Conservation (phyloP, 192 early-diverging fungal genomes). For the Geosiphon pyriformis region DNA sequence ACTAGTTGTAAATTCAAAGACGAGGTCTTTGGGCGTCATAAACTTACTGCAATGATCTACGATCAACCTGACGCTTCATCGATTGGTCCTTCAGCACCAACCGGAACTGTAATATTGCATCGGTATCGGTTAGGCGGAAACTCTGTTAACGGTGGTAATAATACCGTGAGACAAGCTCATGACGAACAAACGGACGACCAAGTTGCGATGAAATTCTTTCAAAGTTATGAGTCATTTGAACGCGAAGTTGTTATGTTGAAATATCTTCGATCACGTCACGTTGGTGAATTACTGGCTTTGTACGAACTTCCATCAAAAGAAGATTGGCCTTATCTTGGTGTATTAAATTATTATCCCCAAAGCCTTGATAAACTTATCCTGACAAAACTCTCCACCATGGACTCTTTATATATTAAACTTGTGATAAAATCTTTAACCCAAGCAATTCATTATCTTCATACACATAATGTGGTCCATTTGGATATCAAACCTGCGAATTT, state of each 20-base stretch:
- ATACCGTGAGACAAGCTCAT: not conserved
- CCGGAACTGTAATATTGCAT: not conserved
- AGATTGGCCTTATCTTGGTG: not conserved
- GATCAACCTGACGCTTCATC: not conserved
- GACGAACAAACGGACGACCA: not conserved
- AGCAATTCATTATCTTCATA: constrained; percentile 17
- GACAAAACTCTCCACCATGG: not conserved
- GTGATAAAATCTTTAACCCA: not conserved
- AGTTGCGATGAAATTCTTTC: not conserved
- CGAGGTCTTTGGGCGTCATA: not conserved
- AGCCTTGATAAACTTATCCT: not conserved
- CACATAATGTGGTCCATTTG: constrained; percentile 2
- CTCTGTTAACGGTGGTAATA: not conserved
- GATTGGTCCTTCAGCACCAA: not conserved
- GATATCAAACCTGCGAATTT: constrained; percentile 17
- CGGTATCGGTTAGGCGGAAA: not conserved
- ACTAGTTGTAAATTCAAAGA: not conserved
- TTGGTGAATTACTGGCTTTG: not conserved
- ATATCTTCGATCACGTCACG: constrained; percentile 1
- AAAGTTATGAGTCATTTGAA: not conserved
- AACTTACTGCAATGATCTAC: not conserved
- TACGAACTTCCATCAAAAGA: not conserved
- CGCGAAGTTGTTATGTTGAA: constrained; percentile 6
- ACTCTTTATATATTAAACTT: not conserved
- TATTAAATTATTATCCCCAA: not conserved